Base-by-base conservation (phyloP, 164 flowering plant species). In the Vitis rotundifolia region DNA sequence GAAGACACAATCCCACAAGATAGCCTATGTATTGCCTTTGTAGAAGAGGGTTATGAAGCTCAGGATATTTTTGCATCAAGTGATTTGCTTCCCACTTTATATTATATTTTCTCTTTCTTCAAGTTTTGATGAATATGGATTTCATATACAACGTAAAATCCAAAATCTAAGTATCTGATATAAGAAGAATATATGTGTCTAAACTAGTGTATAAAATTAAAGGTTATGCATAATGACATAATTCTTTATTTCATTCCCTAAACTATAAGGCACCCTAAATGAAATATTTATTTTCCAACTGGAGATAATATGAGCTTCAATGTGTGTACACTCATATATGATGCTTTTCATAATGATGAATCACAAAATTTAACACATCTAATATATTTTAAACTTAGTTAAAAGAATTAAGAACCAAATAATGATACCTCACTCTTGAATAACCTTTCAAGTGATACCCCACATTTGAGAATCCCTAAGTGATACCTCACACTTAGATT, bases 1-100 rank as follows among this genome's bases (percentile, higher is more conserved):
- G 90, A 88, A 68, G 91, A 90, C 59, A 68, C 76, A 16, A 83
- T 87, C 55, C 86, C 87, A n/a, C 51, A 49, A 48, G 88, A 80
- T 18, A 81, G 82, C 77, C 82, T 86, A 22, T 83, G 82, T 67
- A 75, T 81, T 22, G 59, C 63, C 53, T 49, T 8, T 26, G 50
- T 84, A 4, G 77, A 80, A 15, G 73, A 66, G 67, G 78, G 79
- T 59, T 76, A 49, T 71, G 79, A 75, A 69, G 75, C 68, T 22
- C 67, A 78, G 37, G 82, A 82, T n/a, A 82, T 88, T 62, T 66
- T 80, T 14, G 61, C 73, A 76, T 75, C 47, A 83, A 76, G 63
- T 80, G 77, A 78, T 37, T 12, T 49, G 0, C 2, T 48, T 18
- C 15, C 37, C 51, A 47, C 11, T 8, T 10, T 9, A 10, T 54